phyloP scores from a whole-genome alignment of 2,329 filamentous ascomycete genomes.

The Calonectria leucothoes region DNA sequence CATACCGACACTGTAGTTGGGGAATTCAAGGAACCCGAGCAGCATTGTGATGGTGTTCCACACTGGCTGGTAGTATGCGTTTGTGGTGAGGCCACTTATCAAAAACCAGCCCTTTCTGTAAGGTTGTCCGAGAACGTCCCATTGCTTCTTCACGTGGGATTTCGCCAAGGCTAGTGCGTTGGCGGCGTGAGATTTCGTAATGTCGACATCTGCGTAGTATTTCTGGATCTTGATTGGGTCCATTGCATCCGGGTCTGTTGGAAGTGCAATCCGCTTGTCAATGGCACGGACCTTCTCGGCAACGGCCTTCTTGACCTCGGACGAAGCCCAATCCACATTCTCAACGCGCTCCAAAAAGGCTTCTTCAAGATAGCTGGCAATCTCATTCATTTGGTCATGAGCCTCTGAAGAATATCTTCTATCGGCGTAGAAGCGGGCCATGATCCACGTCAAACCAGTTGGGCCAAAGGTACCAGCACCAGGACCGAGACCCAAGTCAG shows the following conservation, averaged over 20 bases:
- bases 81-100: constrained; percentile 70
- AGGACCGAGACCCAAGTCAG: rapidly evolving
- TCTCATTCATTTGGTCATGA: constrained; percentile 74
- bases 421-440: constrained; percentile 78
- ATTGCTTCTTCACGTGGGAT: constrained; percentile 54
- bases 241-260: constrained; percentile 71
- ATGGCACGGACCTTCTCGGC: constrained; percentile 76
- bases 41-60: constrained; percentile 74
- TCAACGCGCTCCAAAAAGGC: constrained; percentile 72
- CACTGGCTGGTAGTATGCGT: constrained; percentile 73
- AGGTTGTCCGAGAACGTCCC: constrained; percentile 69
- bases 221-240: constrained; percentile 65
- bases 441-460: constrained; percentile 70
- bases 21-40: constrained; percentile 74
- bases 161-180: constrained; percentile 66
- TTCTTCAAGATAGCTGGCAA: constrained; percentile 76
- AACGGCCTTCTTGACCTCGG: constrained; percentile 68
- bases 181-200: constrained; percentile 66
- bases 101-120: constrained; percentile 70
- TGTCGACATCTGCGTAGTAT: constrained; percentile 66
- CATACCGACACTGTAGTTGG: constrained; percentile 71
- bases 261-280: constrained; percentile 76
- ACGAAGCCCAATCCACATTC: constrained; percentile 73
- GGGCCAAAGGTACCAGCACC: background rate
- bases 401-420: constrained; percentile 75